phyloP scores from a whole-genome alignment of 106 monocot genomes.

The Dendrobium huoshanense region DNA sequence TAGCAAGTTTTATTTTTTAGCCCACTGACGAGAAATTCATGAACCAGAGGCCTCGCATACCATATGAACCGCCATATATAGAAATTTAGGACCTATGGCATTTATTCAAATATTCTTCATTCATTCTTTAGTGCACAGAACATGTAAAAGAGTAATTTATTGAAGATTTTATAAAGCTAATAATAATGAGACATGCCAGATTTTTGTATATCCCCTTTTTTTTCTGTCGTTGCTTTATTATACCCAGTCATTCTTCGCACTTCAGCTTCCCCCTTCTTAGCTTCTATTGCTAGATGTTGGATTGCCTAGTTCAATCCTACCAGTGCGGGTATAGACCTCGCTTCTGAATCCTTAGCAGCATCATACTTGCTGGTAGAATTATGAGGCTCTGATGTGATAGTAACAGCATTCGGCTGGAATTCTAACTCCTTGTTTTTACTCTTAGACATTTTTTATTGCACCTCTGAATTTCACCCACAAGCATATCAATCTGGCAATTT shows the following conservation, averaged over 20 bases:
- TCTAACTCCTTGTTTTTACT: conserved; percentile 20
- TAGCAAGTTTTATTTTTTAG: too few relatives aligned
- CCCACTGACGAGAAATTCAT: too few relatives aligned
- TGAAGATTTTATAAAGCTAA: too few relatives aligned
- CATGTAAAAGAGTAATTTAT: too few relatives aligned
- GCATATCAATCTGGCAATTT: conserved; percentile 6
- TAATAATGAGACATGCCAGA: too few relatives aligned
- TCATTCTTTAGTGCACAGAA: too few relatives aligned
- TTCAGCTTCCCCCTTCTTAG: conserved; percentile 12
- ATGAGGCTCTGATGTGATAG: conserved; percentile 24
- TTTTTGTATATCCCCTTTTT: not conserved
- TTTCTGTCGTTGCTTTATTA: not conserved
- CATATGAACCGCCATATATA: too few relatives aligned
- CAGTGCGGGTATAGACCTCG: not conserved
- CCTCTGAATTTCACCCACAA: conserved; percentile 11
- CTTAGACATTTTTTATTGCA: conserved; percentile 6
- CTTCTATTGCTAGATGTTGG: conserved; percentile 19
- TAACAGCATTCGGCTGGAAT: conserved; percentile 12
- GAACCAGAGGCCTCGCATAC: too few relatives aligned
- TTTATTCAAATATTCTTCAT: too few relatives aligned
- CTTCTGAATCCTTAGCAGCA: conserved; percentile 21
- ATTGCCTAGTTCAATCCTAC: conserved; percentile 9
- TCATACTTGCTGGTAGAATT: conserved; percentile 7
- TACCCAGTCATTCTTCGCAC: not conserved
- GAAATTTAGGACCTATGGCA: too few relatives aligned